These are phyloP conservation scores for Nemania abortiva DNA, from an alignment of 2,329 filamentous ascomycete species.

Conservation along the genomic window DNA sequence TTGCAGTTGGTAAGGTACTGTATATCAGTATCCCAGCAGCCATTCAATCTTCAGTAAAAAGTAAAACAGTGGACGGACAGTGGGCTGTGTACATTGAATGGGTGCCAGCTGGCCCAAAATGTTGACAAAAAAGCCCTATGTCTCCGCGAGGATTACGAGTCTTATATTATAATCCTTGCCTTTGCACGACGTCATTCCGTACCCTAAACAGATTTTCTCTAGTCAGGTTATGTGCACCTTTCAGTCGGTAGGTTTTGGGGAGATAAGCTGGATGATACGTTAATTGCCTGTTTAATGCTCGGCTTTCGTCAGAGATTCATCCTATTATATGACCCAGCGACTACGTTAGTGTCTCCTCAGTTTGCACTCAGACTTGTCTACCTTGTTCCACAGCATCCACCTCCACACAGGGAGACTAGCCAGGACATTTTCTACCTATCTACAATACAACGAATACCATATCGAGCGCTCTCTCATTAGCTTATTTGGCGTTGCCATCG, in stretches of 20 bases:
- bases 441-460: conserved; percentile 9
- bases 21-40: not conserved
- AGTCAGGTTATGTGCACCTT: not conserved
- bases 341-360: conserved; percentile 14
- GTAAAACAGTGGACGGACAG: not conserved
- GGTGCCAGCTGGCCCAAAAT: not conserved
- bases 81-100: not conserved
- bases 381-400: conserved; percentile 2
- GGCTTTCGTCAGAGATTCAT: conserved; percentile 33
- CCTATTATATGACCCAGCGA: not conserved
- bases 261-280: not conserved
- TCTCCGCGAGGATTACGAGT: not conserved
- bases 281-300: conserved; percentile 18
- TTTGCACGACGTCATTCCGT: conserved; percentile 31
- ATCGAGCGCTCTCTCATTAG: not conserved
- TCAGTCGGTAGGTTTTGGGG: not conserved
- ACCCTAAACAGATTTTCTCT: not conserved
- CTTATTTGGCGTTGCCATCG: not conserved
- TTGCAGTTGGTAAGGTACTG: not conserved
- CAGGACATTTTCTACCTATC: not conserved
- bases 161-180: not conserved
- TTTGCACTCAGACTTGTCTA: conserved; percentile 11
- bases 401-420: conserved; percentile 5
- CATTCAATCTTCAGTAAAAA: not conserved
- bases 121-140: not conserved